These are phyloP conservation scores for Colletotrichum cordylinicola DNA, from an alignment of 2,329 filamentous ascomycete species.

Conservation along the genomic window DNA sequence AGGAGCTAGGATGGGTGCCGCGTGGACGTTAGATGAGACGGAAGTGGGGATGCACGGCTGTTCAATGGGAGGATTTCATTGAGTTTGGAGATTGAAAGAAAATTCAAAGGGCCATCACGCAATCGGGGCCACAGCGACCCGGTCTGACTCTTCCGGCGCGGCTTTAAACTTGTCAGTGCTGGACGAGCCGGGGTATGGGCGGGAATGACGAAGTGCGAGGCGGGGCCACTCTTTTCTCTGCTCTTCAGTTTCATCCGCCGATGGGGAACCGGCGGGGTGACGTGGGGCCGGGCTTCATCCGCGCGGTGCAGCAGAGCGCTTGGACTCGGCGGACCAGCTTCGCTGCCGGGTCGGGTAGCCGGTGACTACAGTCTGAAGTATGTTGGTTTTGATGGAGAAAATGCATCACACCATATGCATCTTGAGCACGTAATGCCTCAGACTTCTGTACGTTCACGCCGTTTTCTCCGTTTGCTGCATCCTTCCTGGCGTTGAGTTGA, in stretches of 20 bases:
- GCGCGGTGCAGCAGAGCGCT: not conserved
- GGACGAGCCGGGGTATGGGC: not conserved
- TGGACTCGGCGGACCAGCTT: not conserved
- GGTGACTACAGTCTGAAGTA: not conserved
- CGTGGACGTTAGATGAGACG: not conserved
- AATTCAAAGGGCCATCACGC: not conserved
- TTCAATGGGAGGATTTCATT: not conserved
- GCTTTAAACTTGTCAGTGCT: not conserved
- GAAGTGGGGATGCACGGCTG: not conserved
- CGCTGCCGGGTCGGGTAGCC: constrained; percentile 8
- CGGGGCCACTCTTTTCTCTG: not conserved
- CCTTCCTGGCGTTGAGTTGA: not conserved
- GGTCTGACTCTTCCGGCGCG: not conserved
- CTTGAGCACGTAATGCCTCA: constrained; percentile 1
- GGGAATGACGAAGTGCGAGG: not conserved
- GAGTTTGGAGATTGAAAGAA: not conserved
- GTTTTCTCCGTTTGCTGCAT: not conserved
- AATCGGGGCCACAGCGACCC: not conserved
- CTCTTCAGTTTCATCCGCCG: not conserved
- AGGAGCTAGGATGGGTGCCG: not conserved
- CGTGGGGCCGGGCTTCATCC: not conserved
- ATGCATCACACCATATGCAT: not conserved
- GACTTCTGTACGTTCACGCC: not conserved
- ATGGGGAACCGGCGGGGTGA: not conserved
- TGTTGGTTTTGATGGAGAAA: not conserved